Conservation (phyloP, 2,329 filamentous ascomycete genomes). For the Alternaria angustiovoidea region DNA sequence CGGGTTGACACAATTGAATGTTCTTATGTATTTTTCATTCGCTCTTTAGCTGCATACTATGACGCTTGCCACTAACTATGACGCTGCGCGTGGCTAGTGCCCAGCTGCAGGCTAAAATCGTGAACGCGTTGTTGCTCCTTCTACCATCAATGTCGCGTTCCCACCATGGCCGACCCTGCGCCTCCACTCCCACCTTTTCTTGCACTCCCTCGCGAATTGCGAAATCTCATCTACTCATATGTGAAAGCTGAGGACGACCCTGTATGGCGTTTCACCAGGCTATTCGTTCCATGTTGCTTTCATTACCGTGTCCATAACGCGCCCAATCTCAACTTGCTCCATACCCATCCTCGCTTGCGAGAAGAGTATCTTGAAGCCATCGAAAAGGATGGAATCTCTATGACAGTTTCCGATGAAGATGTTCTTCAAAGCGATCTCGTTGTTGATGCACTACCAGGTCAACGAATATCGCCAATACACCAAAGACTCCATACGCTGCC, state of each 20-base stretch:
- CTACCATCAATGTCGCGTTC: neutral
- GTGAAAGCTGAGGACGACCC: neutral
- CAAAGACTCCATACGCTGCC: neutral
- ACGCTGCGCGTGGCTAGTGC: neutral
- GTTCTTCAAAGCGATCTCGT: neutral
- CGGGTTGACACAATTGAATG: neutral
- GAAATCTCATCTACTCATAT: neutral
- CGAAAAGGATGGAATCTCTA: neutral
- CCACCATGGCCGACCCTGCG: neutral
- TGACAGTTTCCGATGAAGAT: neutral
- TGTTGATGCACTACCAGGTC: neutral
- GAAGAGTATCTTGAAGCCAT: neutral
- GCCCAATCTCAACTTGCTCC: neutral
- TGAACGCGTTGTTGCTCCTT: neutral
- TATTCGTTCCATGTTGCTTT: neutral
- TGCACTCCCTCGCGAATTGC: slow-evolving; percentile 1
- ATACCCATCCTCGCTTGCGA: slow-evolving; percentile 3
- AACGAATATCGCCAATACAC: neutral
- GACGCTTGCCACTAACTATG: neutral
- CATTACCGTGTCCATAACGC: slow-evolving; percentile 1
- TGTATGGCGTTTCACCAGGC: neutral
- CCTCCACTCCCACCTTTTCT: neutral
- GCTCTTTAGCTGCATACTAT: neutral
- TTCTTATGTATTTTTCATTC: neutral
- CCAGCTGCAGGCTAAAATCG: neutral